Evolutionary conservation across 768 basidiomycete species (phyloP).

Genomic region (Sporobolomyces roseus): DNA sequence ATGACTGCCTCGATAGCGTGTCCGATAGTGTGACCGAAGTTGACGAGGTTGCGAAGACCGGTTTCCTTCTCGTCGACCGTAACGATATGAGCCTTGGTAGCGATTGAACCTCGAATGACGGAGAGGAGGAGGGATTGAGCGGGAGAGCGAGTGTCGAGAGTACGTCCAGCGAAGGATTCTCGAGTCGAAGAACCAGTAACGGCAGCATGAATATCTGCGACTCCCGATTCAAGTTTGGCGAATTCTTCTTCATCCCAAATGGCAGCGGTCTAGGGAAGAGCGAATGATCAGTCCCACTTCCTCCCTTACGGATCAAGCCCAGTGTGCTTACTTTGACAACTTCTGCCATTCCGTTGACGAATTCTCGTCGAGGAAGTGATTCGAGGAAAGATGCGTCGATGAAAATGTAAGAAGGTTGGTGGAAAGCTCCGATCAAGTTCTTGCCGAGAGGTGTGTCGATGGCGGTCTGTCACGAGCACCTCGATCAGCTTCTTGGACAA

Average conservation of each 20-base stretch:
- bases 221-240: slow-evolving; percentile 75
- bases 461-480: slow-evolving; percentile 59
- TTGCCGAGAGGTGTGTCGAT: slow-evolving; percentile 98
- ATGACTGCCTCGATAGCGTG: slow-evolving; percentile 97
- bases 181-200: slow-evolving; percentile 61
- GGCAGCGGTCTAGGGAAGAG: slow-evolving; percentile 76
- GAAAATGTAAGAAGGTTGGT: slow-evolving; percentile 96
- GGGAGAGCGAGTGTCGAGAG: slow-evolving; percentile 58
- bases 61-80: slow-evolving; percentile 95
- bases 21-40: slow-evolving; percentile 97
- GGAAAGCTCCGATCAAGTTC: slow-evolving; percentile 96
- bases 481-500: not conserved
- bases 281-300: not conserved
- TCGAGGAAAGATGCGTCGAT: slow-evolving; percentile 95
- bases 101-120: slow-evolving; percentile 87
- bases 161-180: slow-evolving; percentile 56
- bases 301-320: not conserved
- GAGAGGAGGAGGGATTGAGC: slow-evolving; percentile 81
- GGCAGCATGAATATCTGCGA: slow-evolving; percentile 75
- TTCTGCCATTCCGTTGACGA: slow-evolving; percentile 99
- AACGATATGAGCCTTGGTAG: slow-evolving; percentile 94
- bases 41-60: slow-evolving; percentile 94
- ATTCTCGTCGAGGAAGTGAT: slow-evolving; percentile 83
- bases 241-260: slow-evolving; percentile 95
- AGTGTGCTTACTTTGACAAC: slow-evolving; percentile 73